Percentiles rank a stretch among this genome's conserved stretches.
Conservation (phyloP, 345 rosid species). For the Eucalyptus pauciflora region DNA sequence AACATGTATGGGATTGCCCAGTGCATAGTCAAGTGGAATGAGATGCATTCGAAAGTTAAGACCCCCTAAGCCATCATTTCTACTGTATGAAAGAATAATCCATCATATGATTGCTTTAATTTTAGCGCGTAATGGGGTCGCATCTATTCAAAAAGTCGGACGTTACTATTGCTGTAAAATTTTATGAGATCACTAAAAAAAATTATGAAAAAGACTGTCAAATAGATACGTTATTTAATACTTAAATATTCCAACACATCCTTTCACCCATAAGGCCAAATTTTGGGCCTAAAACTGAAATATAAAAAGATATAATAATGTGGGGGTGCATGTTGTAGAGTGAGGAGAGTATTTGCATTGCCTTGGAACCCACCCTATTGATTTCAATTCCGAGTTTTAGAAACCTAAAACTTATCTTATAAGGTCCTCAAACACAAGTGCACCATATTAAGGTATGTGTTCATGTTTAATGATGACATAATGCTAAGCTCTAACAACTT, state of each 20-base stretch:
- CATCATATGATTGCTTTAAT: neutral
- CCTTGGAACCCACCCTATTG: neutral
- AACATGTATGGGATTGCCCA: neutral
- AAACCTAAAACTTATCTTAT: neutral
- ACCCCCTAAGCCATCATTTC: neutral
- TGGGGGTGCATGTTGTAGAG: neutral
- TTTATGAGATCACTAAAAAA: neutral
- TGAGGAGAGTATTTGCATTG: neutral
- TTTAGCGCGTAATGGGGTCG: accelerated
- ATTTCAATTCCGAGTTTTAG: neutral
- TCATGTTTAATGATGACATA: neutral
- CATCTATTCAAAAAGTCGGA: neutral
- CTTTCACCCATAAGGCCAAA: no score
- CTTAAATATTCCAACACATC: no score
- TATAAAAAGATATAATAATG: neutral
- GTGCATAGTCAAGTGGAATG: neutral
- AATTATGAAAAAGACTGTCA: no score
- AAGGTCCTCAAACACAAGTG: neutral
- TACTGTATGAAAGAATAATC: neutral
- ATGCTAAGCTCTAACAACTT: no score
- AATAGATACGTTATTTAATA: no score
- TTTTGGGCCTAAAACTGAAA: no score
- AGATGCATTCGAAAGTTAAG: neutral
- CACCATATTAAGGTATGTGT: neutral
- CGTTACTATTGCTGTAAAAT: no score